Evolutionary conservation across 495 filamentous ascomycete genomes (phyloP), one percentile per base, ranked within the genome.

Genomic region (Tuber brumale): DNA sequence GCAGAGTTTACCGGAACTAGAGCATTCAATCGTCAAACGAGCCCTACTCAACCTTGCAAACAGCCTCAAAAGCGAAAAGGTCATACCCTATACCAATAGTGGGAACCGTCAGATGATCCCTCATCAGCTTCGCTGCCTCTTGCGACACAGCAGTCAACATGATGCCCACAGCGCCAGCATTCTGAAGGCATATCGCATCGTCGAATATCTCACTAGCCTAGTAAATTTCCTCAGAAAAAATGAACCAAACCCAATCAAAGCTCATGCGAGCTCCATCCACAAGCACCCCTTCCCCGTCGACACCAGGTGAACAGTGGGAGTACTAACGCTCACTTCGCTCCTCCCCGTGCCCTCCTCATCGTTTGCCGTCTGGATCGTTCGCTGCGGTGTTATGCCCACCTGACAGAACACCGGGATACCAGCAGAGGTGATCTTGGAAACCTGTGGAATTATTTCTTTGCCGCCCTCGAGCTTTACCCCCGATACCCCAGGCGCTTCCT

Each of bases 351-450:
- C 91, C 3, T 91, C 90, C 16, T 90, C 85, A 84, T 92, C 92
- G 1, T 91, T 91, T 46, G 91, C 91, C 14, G 92, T 88, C 1
- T 90, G 85, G 77, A 92, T 89, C 77, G 96, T 94, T 37, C 96
- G 91, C 83, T 99, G 95, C 6, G 95, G 95, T 18, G 95, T 97
- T 43, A 99, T 88, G 9, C 95, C 96, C 41, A 99, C 87, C 82
- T 99, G 95, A 12, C 90, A 95, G 57, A 98, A 89, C 42, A 98
- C 96, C 5, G 95, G 94, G 75, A 99, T 97, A n/a, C 95, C 95
- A 44, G 93, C 94, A 37, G 89, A 86, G 48, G 92, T 93, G 84
- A 99, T 94, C 71, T 91, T 91, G 79, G 89, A 86, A 82, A 99
- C 97, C 0, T 93, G 92, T 0, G 93, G 89, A 0, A 92, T 93